Evolutionary conservation across 2,329 filamentous ascomycete genomes (phyloP).

Genomic region (Neonectria hederae): DNA sequence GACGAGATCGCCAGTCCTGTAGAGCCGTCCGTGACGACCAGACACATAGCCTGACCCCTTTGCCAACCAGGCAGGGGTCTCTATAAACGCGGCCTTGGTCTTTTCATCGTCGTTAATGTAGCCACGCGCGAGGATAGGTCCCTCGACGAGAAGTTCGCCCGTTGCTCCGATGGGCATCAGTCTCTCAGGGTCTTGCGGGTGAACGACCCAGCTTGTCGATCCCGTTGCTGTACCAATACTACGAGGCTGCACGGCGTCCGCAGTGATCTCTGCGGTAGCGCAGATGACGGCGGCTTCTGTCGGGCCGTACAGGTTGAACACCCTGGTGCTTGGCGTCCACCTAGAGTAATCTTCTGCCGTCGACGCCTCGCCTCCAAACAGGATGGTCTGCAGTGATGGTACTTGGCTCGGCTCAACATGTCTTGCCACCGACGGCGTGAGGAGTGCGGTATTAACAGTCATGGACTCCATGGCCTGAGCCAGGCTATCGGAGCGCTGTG

Average conservation of each 20-base stretch:
- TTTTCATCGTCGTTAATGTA: background rate
- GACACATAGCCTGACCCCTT: too few relatives aligned
- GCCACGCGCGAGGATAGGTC: conserved; percentile 6
- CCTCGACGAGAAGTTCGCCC: conserved; percentile 19
- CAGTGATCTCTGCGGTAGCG: background rate
- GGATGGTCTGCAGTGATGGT: background rate
- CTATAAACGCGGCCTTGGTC: conserved; percentile 8
- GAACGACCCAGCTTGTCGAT: conserved; percentile 17
- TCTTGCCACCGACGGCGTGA: conserved; percentile 11
- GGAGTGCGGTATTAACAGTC: conserved; percentile 32
- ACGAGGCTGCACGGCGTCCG: background rate
- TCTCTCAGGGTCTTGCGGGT: conserved; percentile 17
- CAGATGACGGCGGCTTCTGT: conserved; percentile 21
- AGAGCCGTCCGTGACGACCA: conserved; percentile 34
- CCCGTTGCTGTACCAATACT: conserved; percentile 9
- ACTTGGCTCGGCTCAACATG: background rate
- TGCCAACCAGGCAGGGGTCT: conserved; percentile 12
- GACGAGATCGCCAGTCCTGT: conserved; percentile 60
- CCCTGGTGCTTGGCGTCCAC: conserved; percentile 7
- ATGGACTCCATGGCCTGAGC: conserved; percentile 49
- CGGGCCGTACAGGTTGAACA: conserved; percentile 14
- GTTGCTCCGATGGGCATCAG: conserved; percentile 21
- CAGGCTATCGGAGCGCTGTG: conserved; percentile 1
- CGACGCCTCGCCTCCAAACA: conserved; percentile 10
- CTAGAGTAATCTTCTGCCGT: conserved; percentile 5